Evolutionary conservation across 306 rosid species (phyloP), one percentile per base, ranked within the genome.

Genomic region (Albizia julibrissin): DNA sequence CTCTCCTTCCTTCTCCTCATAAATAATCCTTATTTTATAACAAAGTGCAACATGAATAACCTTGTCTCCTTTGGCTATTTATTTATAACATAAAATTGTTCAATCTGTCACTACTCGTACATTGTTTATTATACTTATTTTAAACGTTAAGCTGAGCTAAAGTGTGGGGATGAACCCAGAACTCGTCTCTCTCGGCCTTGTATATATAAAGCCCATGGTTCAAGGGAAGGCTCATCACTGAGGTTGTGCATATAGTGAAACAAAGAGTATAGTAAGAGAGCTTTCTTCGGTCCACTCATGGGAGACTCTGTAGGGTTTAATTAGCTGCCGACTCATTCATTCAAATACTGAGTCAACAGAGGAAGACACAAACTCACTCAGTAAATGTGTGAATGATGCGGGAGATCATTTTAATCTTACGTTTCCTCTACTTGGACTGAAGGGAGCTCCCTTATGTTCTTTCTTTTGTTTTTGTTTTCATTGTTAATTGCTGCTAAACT

Each of bases 291-390:
- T 92, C 97, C 98, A 94, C 83, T 88, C 89, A 91, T 80, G 87
- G 94, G 92, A 18, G 83, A 40, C 46, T 12, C 46, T 12, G 6
- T 82, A 79, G 74, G 94, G 78, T 91, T 94, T 61, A 92, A 90
- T 87, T 90, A 89, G 94, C 98, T 94, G 97, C 97, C 79, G 98
- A 92, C 88, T 94, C 98, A 94, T 94, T 92, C 95, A 92, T 92
- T 89, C 98, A 94, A 90, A 91, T 92, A 79, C 90, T 92, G 91
- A 64, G 93, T 88, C 49, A 52, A 58, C 13, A 49, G 15, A 21
- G 44, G 19, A 21, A n/a, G 21, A 49, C 49, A 79, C 91, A 83
- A 91, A 40, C 49, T 61, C 9, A 75, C 91, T 85, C 92, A 74
- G 90, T 88, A 92, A 90, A 89, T 90, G 97, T 81, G 88, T 94